Evolutionary conservation across 2,329 filamentous ascomycete species (phyloP).

Genomic region (Shiraia sp.): DNA sequence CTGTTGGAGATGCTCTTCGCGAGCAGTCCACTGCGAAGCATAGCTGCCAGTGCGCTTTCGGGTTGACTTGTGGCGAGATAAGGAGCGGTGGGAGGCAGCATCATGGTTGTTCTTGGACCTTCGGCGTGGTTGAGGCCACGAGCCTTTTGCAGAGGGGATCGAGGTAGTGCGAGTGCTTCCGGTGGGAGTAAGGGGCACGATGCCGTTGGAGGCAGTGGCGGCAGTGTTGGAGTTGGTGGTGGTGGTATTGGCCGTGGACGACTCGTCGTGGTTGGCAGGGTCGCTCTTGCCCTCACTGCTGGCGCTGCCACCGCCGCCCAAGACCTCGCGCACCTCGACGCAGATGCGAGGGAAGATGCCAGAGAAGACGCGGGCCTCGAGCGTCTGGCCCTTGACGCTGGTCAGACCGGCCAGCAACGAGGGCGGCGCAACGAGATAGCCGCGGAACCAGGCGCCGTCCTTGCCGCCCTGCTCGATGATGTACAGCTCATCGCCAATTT

Average conservation of each 20-base stretch:
- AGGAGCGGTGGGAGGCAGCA: conserved; percentile 27
- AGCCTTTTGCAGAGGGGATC: conserved; percentile 20
- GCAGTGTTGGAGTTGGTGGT: conserved; percentile 26
- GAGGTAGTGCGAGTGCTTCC: conserved; percentile 42
- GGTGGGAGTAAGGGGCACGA: conserved; percentile 37
- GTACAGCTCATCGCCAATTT: conserved; percentile 97
- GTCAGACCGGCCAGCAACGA: conserved; percentile 91
- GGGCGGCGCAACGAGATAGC: conserved; percentile 92
- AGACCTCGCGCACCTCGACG: conserved; percentile 89
- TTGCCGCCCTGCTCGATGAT: conserved; percentile 92
- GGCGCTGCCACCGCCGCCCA: conserved; percentile 60
- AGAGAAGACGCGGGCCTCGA: conserved; percentile 96
- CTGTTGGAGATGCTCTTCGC: conserved; percentile 45
- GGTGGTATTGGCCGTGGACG: too few species aligned
- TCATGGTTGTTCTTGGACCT: conserved; percentile 26
- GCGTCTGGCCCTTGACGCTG: conserved; percentile 85
- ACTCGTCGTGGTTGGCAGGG: conserved; percentile 19
- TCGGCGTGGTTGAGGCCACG: conserved; percentile 16
- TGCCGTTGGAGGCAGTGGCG: conserved; percentile 34
- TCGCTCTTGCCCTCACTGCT: conserved; percentile 50
- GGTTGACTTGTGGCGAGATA: conserved; percentile 34
- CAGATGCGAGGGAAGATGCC: conserved; percentile 95
- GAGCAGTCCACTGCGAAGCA: conserved; percentile 44
- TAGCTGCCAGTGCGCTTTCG: conserved; percentile 41
- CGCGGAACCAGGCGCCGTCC: conserved; percentile 89